A percentile compares a stretch with the other conserved stretches of the same genome.
Conservation (phyloP, 306 rosid species). For the Castanea sativa region DNA sequence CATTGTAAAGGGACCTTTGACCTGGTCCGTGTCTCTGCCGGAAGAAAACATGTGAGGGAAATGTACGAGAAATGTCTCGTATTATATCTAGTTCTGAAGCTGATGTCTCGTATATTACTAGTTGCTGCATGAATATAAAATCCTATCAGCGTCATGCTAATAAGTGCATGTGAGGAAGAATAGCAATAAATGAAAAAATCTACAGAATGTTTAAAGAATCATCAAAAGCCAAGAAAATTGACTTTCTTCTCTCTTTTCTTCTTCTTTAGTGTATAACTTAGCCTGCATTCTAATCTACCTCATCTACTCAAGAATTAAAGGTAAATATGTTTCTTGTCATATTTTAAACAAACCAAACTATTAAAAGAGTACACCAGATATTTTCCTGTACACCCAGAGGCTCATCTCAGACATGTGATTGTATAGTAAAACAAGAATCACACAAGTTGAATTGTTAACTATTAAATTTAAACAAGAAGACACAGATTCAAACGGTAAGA, state of each 20-base stretch:
- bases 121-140: conserved; percentile 64
- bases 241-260: background rate
- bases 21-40: conserved; percentile 99
- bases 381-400: background rate
- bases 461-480: background rate
- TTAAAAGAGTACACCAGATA: background rate
- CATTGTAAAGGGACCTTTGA: conserved; percentile 95
- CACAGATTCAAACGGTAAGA: background rate
- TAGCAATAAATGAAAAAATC: background rate
- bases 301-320: background rate
- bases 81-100: conserved; percentile 94
- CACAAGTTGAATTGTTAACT: background rate
- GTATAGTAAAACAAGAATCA: background rate
- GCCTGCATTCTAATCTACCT: background rate
- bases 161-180: background rate
- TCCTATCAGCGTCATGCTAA: conserved; percentile 23
- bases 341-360: background rate
- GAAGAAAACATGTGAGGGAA: conserved; percentile 97
- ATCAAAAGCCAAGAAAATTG: conserved; percentile 7
- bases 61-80: conserved; percentile 94
- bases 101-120: conserved; percentile 95
- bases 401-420: background rate
- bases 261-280: background rate
- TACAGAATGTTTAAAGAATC: background rate
- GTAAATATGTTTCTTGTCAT: background rate